Percentiles rank a stretch among this genome's conserved stretches.
These are phyloP conservation scores for Mycena chlorophos DNA, from an alignment of 768 basidiomycete species.

Conservation along the genomic window DNA sequence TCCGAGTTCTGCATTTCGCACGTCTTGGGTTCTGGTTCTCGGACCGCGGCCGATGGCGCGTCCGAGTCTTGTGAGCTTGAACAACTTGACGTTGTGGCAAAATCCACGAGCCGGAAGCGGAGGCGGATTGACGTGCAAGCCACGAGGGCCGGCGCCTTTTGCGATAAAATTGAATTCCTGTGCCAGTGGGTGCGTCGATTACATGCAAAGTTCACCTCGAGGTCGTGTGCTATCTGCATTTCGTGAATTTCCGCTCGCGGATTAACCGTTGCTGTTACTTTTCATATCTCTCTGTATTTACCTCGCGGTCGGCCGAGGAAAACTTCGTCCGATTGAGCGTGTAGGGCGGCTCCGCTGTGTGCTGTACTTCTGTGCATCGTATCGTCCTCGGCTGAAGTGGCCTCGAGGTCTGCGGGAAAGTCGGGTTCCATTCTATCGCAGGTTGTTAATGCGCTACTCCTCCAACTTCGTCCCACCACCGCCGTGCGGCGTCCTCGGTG, in stretches of 20 bases:
- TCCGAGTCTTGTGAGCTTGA: not conserved
- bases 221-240: no score
- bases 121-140: not conserved
- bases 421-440: not conserved
- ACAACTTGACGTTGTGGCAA: not conserved
- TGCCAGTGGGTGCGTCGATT: not conserved
- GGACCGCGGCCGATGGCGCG: no score
- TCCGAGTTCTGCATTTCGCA: no score
- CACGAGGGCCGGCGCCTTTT: not conserved
- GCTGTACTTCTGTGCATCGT: no score
- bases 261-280: no score
- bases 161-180: not conserved
- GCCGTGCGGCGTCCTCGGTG: not conserved
- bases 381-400: not conserved
- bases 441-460: not conserved
- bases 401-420: not conserved
- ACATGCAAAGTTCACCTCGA: not conserved
- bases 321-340: not conserved
- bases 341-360: no score
- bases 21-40: not conserved
- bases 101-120: not conserved
- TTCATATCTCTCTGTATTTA: no score
- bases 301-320: no score
- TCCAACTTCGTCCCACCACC: not conserved
- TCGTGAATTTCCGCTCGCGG: no score